A percentile compares a stretch with the other conserved stretches of the same genome.
Evolutionary conservation across 306 rosid species (phyloP).

Genomic region (Geum urbanum): DNA sequence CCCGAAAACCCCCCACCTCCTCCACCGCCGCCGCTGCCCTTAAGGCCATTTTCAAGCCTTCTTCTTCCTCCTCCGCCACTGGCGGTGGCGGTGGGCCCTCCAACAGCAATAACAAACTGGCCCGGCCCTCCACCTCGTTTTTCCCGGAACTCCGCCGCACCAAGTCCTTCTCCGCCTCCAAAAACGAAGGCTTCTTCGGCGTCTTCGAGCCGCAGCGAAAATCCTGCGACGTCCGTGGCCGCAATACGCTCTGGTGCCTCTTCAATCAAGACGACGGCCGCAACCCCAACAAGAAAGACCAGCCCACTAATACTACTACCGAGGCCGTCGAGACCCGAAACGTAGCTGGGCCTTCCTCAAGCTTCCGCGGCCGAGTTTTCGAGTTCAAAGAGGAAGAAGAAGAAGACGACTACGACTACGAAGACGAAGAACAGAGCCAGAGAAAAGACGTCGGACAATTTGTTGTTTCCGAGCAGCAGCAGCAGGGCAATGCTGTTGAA

Average conservation of each 20-base stretch:
- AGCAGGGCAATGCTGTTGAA: conserved; percentile 42
- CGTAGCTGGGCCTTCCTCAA: conserved; percentile 40
- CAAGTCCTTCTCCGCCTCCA: conserved; percentile 90
- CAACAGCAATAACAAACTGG: background rate
- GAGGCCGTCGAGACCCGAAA: conserved; percentile 38
- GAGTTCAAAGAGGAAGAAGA: conserved; percentile 53
- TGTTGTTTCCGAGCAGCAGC: conserved; percentile 42
- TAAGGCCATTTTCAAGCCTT: conserved; percentile 72
- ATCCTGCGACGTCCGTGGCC: conserved; percentile 88
- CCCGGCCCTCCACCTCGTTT: conserved; percentile 48
- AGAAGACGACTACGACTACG: conserved; percentile 24
- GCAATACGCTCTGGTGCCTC: conserved; percentile 68
- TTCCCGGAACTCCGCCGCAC: conserved; percentile 93
- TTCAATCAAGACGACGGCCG: conserved; percentile 76
- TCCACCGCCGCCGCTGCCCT: conserved; percentile 91
- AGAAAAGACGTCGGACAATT: conserved; percentile 2
- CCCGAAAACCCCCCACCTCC: conserved; percentile 68
- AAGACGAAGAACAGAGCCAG: background rate
- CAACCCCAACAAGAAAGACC: conserved; percentile 43
- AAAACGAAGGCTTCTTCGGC: conserved; percentile 78
- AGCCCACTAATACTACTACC: conserved; percentile 15
- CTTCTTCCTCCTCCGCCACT: conserved; percentile 6
- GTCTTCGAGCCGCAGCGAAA: conserved; percentile 87
- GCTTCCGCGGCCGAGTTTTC: conserved; percentile 48
- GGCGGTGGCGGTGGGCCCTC: conserved; percentile 29